Evolutionary conservation across 73 alveolate genomes (phyloP).

Genomic region (Paramecium bursaria): DNA sequence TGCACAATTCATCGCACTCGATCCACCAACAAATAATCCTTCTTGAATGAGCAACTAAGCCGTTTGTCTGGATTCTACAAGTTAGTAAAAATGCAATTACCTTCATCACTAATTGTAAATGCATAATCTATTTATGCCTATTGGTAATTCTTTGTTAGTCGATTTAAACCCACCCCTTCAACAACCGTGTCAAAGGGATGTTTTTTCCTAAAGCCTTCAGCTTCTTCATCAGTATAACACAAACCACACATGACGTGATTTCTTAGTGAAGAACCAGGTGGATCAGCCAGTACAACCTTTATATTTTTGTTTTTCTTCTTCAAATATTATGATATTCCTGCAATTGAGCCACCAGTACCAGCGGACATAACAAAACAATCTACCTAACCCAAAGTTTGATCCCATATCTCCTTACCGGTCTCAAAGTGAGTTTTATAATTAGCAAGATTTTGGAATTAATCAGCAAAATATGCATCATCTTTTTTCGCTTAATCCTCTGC

Average conservation of each 20-base stretch:
- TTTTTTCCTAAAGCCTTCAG: constrained; percentile 81
- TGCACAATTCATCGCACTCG: constrained; percentile 81
- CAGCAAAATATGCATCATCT: constrained; percentile 83
- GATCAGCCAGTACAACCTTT: constrained; percentile 84
- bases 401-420: constrained; percentile 91
- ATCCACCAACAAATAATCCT: constrained; percentile 81
- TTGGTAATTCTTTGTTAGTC: constrained; percentile 68
- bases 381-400: constrained; percentile 75
- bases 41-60: constrained; percentile 76
- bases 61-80: constrained; percentile 71
- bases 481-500: constrained; percentile 61
- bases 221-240: constrained; percentile 80
- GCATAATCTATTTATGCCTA: constrained; percentile 86
- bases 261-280: constrained; percentile 85
- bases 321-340: constrained; percentile 86
- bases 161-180: constrained; percentile 72
- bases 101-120: constrained; percentile 76
- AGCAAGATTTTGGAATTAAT: constrained; percentile 86
- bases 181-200: constrained; percentile 78
- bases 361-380: constrained; percentile 91
- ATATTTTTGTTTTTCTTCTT: constrained; percentile 76
- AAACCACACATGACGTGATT: constrained; percentile 84
- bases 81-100: neutral
- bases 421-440: constrained; percentile 87
- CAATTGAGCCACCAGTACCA: constrained; percentile 95